Conservation (phyloP, 495 filamentous ascomycete species). For the Lophiostoma macrostomum region DNA sequence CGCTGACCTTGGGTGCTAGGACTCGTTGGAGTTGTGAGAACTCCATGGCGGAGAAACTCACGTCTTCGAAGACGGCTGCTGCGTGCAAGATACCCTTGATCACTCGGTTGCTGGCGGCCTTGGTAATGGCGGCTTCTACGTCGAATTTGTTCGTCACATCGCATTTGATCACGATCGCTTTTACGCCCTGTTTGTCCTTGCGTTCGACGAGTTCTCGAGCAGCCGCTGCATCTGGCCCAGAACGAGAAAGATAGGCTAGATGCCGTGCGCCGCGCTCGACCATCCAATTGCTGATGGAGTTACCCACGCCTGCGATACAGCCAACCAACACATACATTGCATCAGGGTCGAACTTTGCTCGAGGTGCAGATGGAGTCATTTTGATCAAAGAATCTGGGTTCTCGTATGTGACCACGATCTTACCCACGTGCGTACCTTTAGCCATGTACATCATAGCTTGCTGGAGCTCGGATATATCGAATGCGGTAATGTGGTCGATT, state of each 20-base stretch:
- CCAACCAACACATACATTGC: constrained; percentile 33
- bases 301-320: constrained; percentile 30
- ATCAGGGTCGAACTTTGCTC: constrained; percentile 28
- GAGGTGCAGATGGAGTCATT: constrained; percentile 7
- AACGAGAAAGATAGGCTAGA: constrained; percentile 25
- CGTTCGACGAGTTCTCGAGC: no score
- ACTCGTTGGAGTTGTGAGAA: neutral
- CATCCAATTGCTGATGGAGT: constrained; percentile 29
- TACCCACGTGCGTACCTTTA: constrained; percentile 26
- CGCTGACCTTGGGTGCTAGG: constrained; percentile 23
- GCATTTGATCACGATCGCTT: neutral
- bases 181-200: no score
- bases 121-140: constrained; percentile 2
- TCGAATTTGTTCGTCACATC: constrained; percentile 10
- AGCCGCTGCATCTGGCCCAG: neutral
- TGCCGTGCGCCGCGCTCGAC: constrained; percentile 30
- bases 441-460: constrained; percentile 19
- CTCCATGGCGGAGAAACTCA: constrained; percentile 33
- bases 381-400: constrained; percentile 21
- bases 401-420: constrained; percentile 32
- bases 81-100: constrained; percentile 35
- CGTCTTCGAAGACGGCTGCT: constrained; percentile 27
- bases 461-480: constrained; percentile 24
- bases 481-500: constrained; percentile 7
- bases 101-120: constrained; percentile 7